These are phyloP conservation scores for Epicoccum sorghinum DNA, from an alignment of 2,329 filamentous ascomycete genomes.

Conservation along the genomic window DNA sequence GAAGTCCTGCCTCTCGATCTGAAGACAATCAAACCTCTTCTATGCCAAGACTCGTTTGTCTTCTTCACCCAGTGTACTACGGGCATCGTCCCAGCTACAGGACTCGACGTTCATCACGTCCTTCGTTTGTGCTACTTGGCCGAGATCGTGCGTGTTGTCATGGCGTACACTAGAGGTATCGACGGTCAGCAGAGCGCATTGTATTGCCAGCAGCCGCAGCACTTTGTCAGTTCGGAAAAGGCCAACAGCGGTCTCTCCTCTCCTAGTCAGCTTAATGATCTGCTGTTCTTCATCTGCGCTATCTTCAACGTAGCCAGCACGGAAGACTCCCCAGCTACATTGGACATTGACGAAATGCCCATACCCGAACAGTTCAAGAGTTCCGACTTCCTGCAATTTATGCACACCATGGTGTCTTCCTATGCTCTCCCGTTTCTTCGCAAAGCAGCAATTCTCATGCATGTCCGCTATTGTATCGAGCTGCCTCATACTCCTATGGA, in stretches of 20 bases:
- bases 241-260: slow-evolving; percentile 27
- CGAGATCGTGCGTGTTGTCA: slow-evolving; percentile 83
- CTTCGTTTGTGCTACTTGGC: slow-evolving; percentile 86
- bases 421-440: slow-evolving; percentile 91
- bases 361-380: slow-evolving; percentile 34
- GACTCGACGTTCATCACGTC: slow-evolving; percentile 77
- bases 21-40: slow-evolving; percentile 58
- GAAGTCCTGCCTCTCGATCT: slow-evolving; percentile 50
- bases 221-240: slow-evolving; percentile 37
- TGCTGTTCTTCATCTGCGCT: slow-evolving; percentile 42
- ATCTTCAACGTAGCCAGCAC: slow-evolving; percentile 38
- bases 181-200: slow-evolving; percentile 15
- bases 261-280: slow-evolving; percentile 36
- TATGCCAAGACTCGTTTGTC: slow-evolving; percentile 74
- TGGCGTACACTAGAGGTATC: slow-evolving; percentile 53
- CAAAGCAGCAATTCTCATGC: slow-evolving; percentile 81
- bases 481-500: slow-evolving; percentile 69
- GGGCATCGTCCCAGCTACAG: slow-evolving; percentile 69
- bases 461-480: slow-evolving; percentile 87
- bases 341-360: slow-evolving; percentile 34
- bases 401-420: slow-evolving; percentile 64
- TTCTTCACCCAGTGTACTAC: slow-evolving; percentile 83
- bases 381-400: slow-evolving; percentile 41
- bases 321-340: slow-evolving; percentile 29
- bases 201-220: slow-evolving; percentile 23